A percentile compares a stretch with the other conserved stretches of the same genome.
Conservation (phyloP, 177 flowering plant species). For the Vitis hybrid region DNA sequence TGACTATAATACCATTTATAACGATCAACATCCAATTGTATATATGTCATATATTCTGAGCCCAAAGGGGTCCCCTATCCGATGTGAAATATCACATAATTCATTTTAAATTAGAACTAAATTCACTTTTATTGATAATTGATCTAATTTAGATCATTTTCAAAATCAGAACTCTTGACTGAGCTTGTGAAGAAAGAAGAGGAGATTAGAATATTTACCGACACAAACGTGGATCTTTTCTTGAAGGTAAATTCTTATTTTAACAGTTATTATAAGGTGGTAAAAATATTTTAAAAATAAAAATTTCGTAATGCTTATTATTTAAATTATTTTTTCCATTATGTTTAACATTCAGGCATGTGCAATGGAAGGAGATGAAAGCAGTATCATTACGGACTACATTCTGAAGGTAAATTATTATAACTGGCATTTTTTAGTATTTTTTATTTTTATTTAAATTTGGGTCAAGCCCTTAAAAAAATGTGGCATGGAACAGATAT, state of each 20-base stretch:
- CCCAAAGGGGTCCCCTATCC: fast-evolving
- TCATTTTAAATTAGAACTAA: too few species aligned
- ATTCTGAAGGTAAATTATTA: constrained; percentile 29
- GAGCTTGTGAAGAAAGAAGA: neutral
- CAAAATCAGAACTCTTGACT: neutral
- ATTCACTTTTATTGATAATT: neutral
- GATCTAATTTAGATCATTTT: neutral
- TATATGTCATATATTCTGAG: fast-evolving
- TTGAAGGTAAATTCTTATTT: constrained; percentile 9
- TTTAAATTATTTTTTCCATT: too few species aligned
- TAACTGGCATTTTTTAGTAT: too few species aligned
- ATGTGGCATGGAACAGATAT: constrained; percentile 23
- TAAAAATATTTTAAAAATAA: too few species aligned
- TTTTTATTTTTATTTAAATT: too few species aligned
- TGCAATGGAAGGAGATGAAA: constrained; percentile 35
- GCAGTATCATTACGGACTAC: constrained; percentile 38
- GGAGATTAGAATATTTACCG: neutral
- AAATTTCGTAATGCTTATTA: too few species aligned
- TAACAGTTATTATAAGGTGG: too few species aligned
- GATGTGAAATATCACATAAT: fast-evolving
- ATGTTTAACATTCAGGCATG: constrained; percentile 22
- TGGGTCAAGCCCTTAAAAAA: too few species aligned
- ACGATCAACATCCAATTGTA: fast-evolving
- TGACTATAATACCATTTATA: fast-evolving
- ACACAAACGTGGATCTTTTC: constrained; percentile 3